A percentile compares a stretch with the other conserved stretches of the same genome.
Conservation (phyloP, 2,329 filamentous ascomycete species). For the Trichoderma sp. region DNA sequence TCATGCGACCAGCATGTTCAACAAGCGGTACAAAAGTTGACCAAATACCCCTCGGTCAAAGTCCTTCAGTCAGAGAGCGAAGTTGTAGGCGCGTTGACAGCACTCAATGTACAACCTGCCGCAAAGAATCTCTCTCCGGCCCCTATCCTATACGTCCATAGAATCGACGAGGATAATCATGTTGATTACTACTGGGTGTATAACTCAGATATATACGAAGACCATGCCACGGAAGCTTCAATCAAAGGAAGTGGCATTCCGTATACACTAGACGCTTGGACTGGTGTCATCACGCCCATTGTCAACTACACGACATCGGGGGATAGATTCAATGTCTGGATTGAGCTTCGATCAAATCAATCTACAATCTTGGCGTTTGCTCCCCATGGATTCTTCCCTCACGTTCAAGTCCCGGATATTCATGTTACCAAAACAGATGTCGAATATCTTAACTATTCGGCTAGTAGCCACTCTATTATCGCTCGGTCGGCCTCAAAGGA, state of each 20-base stretch:
- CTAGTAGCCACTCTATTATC: neutral
- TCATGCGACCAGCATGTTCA: neutral
- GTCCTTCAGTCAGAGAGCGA: neutral
- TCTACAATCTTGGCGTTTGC: neutral
- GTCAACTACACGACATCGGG: neutral
- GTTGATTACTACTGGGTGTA: slow-evolving; percentile 6
- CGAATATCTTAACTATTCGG: neutral
- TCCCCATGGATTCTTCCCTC: neutral
- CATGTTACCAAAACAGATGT: neutral
- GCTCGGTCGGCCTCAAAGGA: neutral
- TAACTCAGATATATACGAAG: slow-evolving; percentile 3
- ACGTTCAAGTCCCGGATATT: neutral
- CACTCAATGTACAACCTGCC: neutral
- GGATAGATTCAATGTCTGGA: slow-evolving; percentile 7
- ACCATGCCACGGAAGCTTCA: neutral
- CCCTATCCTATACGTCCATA: slow-evolving; percentile 2
- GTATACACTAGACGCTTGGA: neutral
- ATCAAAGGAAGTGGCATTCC: neutral
- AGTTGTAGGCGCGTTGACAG: neutral
- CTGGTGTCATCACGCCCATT: neutral
- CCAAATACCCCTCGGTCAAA: neutral
- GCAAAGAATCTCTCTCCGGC: neutral
- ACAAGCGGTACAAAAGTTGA: neutral
- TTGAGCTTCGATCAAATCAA: neutral
- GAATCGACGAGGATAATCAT: neutral